Evolutionary conservation across 345 rosid genomes (phyloP).

Genomic region (Brassica carinata): DNA sequence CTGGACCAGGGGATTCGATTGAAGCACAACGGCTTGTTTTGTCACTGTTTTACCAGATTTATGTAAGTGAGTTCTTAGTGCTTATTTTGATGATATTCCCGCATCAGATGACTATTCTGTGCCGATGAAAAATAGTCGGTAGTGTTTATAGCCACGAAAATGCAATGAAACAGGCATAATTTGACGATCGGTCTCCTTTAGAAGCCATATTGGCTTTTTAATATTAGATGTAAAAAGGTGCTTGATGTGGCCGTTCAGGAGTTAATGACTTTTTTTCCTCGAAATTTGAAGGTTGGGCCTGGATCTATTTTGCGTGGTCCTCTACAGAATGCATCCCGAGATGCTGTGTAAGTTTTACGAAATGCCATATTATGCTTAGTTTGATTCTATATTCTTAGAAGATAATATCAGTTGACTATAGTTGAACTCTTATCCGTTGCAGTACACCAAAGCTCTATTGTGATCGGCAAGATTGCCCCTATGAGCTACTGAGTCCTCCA

Average conservation of each 20-base stretch:
- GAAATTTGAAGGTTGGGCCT: slow-evolving; percentile 78
- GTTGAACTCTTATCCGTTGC: slow-evolving; percentile 33
- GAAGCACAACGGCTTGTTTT: slow-evolving; percentile 97
- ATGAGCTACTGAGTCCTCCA: slow-evolving; percentile 87
- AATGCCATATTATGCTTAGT: slow-evolving; percentile 17
- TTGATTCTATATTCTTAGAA: slow-evolving; percentile 2
- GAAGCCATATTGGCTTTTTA: slow-evolving; percentile 11
- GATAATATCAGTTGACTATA: slow-evolving; percentile 7
- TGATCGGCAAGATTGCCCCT: slow-evolving; percentile 75
- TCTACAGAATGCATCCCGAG: slow-evolving; percentile 71
- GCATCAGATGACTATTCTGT: slow-evolving; percentile 14
- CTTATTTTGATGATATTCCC: slow-evolving; percentile 21
- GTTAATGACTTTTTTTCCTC: slow-evolving; percentile 26
- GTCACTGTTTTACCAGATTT: slow-evolving; percentile 85
- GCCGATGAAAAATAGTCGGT: slow-evolving; percentile 9
- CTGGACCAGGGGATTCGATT: slow-evolving; percentile 87
- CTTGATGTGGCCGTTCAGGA: slow-evolving; percentile 15
- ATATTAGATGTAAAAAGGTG: slow-evolving; percentile 9
- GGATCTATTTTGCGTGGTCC: slow-evolving; percentile 95
- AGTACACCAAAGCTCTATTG: slow-evolving; percentile 93
- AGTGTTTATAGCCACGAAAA: slow-evolving; percentile 19
- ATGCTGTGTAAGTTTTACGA: slow-evolving; percentile 70
- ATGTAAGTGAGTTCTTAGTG: slow-evolving; percentile 56
- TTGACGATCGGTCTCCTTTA: slow-evolving; percentile 8
- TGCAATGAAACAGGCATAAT: slow-evolving; percentile 12